Evolutionary conservation across 345 rosid species (phyloP), one percentile per base, ranked within the genome.

Genomic region (Microcos paniculata): DNA sequence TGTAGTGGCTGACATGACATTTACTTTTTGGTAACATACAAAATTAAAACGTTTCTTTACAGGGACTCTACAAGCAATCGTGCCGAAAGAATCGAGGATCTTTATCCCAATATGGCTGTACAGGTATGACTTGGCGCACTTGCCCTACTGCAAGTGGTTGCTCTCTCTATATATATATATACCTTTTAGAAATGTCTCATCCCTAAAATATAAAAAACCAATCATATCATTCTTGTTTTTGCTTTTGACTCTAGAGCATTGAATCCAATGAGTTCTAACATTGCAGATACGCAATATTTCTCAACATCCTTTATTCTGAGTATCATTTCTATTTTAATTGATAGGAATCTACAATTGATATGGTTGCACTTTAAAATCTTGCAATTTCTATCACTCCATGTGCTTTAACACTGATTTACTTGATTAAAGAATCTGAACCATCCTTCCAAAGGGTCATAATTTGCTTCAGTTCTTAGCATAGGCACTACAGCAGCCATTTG

Each of bases 71-170:
- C 77, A 49, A 75, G 71, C 76, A 84, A 81, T 75, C 91, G 76
- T 42, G 57, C 83, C 45, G 91, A 88, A 76, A 88, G 81, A 79
- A 81, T 92, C 55, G 94, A 87, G 80, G 98, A 92, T 84, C 84
- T 96, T 77, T 79, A 57, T 58, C 90, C 94, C 52, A 80, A 86
- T 82, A 85, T 83, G 88, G 71, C 55, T 64, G 86, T 96, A 58
- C 92, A 92, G 98, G 99, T 93, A 80, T 51, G 26, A 56, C 18
- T 43, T 49, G 59, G n/a, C 72, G 4, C 75, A 33, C 52, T 76
- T 66, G 12, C 70, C 61, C 18, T 16, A 13, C 9, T 76, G 63
- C 35, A 24, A 75, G 10, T 65, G 13, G 31, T 11, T 57, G n/a
- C n/a, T n/a, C 68, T 24, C 38, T 38, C 8, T 52, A 15, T 38